Conservation (phyloP, 352 stramenopile genomes). For the Phytopythium cucurbitacearum region DNA sequence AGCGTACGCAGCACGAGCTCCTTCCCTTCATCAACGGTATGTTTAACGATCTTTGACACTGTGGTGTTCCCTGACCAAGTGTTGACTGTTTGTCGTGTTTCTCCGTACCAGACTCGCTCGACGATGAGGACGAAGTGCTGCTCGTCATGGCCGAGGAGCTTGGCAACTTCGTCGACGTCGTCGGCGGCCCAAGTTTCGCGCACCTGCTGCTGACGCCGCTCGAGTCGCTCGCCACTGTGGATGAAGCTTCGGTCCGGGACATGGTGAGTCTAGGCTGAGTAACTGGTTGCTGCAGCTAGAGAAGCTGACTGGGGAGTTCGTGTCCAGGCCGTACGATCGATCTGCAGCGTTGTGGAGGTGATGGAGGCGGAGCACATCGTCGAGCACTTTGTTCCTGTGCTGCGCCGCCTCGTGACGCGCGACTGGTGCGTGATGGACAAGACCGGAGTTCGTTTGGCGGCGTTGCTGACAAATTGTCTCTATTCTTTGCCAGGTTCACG, state of each 20-base stretch:
- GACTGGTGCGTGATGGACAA: conserved; percentile 91
- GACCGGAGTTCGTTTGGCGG: conserved; percentile 4
- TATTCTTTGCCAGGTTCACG: conserved; percentile 45
- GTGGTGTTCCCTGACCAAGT: neutral
- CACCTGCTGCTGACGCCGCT: conserved; percentile 92
- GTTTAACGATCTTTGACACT: conserved; percentile 1
- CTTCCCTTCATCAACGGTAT: conserved; percentile 96
- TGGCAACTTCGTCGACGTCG: conserved; percentile 84
- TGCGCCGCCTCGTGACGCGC: conserved; percentile 91
- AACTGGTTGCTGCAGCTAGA: neutral
- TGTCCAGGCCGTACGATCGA: conserved; percentile 82
- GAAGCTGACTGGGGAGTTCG: neutral
- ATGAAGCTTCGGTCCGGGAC: conserved; percentile 94
- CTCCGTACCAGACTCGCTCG: conserved; percentile 84
- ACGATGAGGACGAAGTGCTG: conserved; percentile 98
- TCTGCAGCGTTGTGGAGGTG: conserved; percentile 82
- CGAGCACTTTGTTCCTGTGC: conserved; percentile 91
- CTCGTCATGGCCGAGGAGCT: conserved; percentile 93
- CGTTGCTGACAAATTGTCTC: neutral
- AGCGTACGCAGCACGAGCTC: conserved; percentile 93
- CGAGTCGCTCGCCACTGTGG: conserved; percentile 90
- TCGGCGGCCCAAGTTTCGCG: conserved; percentile 87
- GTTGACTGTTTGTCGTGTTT: conserved; percentile 5
- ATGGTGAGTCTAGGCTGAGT: conserved; percentile 33
- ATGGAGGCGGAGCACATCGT: conserved; percentile 86